A percentile compares a stretch with the other conserved stretches of the same genome.
These are phyloP conservation scores for Rhododendron ferrugineum DNA, from an alignment of 148 eudicot genomes.

Conservation along the genomic window DNA sequence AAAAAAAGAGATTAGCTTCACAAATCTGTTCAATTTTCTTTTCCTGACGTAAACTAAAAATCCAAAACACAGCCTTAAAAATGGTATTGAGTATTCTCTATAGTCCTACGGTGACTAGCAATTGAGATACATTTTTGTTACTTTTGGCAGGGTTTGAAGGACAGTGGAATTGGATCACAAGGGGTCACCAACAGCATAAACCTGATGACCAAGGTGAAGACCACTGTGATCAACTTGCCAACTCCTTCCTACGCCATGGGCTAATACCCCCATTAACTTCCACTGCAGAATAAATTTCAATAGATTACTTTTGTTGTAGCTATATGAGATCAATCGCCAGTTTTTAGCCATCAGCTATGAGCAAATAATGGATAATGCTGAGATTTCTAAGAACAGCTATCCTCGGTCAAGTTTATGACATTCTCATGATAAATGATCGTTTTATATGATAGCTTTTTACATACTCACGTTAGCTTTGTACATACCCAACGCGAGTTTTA, in stretches of 20 bases:
- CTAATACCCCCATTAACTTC: conserved; percentile 9
- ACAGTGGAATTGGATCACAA: conserved; percentile 97
- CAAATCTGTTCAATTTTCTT: background rate
- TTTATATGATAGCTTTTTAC: background rate
- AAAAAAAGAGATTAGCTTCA: background rate
- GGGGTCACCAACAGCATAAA: conserved; percentile 93
- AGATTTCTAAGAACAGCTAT: background rate
- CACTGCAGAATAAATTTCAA: background rate
- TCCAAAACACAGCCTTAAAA: background rate
- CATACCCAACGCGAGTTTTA: background rate
- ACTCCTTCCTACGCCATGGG: conserved; percentile 87
- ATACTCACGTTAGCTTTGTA: background rate
- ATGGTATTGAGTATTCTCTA: background rate
- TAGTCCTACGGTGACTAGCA: background rate
- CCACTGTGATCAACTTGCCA: conserved; percentile 96
- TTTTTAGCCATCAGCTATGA: background rate
- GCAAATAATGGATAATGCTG: background rate
- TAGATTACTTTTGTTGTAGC: background rate
- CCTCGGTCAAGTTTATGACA: background rate
- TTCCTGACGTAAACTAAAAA: background rate
- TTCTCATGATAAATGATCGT: background rate
- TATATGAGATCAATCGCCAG: background rate
- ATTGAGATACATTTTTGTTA: background rate
- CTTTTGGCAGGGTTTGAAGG: conserved; percentile 73
- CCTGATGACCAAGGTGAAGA: conserved; percentile 95